Conservation (phyloP, 106 monocot species). For the Gastrodia elata region DNA sequence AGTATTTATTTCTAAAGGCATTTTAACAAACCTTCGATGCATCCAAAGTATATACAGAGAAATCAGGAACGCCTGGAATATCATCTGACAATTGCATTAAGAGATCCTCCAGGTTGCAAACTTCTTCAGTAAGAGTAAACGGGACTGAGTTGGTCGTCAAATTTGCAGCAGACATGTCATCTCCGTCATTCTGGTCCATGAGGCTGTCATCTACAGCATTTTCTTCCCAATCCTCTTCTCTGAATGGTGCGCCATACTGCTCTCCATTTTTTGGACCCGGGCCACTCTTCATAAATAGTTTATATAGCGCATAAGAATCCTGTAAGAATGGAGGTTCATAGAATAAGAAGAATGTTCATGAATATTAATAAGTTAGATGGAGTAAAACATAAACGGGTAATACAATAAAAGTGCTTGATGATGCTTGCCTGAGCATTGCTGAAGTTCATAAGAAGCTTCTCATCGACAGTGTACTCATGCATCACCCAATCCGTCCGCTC, state of each 20-base stretch:
- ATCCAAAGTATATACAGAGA: slow-evolving; percentile 24
- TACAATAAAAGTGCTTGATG: neutral
- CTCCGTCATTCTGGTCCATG: slow-evolving; percentile 7
- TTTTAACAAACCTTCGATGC: slow-evolving; percentile 11
- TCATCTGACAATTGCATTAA: slow-evolving; percentile 24
- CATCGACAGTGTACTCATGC: slow-evolving; percentile 85
- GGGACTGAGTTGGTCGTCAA: neutral
- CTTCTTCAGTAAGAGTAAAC: neutral
- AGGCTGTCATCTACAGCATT: slow-evolving; percentile 18
- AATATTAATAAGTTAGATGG: neutral
- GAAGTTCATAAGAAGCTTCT: slow-evolving; percentile 29
- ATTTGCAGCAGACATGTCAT: neutral
- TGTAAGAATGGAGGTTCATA: slow-evolving; percentile 12
- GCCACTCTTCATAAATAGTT: slow-evolving; percentile 72
- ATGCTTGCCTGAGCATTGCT: slow-evolving; percentile 39
- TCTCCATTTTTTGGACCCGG: slow-evolving; percentile 90
- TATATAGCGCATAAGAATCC: slow-evolving; percentile 71
- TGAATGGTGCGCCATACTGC: slow-evolving; percentile 84
- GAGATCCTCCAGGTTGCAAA: slow-evolving; percentile 20
- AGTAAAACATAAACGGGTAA: neutral
- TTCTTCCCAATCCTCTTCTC: slow-evolving; percentile 68
- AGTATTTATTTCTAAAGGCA: too few relatives aligned
- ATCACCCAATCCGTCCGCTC: slow-evolving; percentile 87
- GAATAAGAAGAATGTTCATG: neutral
- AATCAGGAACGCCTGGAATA: slow-evolving; percentile 6